Conservation (phyloP, 768 basidiomycete genomes). For the Naganishia randhawae region DNA sequence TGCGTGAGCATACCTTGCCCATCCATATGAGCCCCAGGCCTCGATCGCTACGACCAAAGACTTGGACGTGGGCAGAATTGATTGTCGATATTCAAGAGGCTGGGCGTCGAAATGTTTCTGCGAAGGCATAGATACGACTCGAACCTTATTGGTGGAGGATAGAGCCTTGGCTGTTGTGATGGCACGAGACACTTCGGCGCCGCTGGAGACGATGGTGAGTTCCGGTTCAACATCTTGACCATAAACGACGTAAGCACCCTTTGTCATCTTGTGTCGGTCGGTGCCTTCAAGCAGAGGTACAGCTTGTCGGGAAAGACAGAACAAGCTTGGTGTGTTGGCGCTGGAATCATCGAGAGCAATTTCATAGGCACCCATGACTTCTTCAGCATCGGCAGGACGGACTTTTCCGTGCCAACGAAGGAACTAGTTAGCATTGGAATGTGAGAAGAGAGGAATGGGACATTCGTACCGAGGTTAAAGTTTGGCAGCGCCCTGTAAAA, state of each 20-base stretch:
- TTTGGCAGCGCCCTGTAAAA: constrained; percentile 46
- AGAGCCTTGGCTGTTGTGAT: constrained; percentile 41
- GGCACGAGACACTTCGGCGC: constrained; percentile 44
- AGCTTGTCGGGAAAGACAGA: constrained; percentile 43
- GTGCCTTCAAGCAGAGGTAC: constrained; percentile 43
- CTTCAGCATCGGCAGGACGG: constrained; percentile 48
- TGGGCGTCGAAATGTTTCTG: constrained; percentile 43
- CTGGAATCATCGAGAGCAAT: constrained; percentile 34
- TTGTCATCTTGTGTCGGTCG: constrained; percentile 36
- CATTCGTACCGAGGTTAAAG: too few species aligned
- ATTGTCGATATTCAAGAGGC: constrained; percentile 35
- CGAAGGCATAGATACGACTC: constrained; percentile 49
- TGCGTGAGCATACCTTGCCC: constrained; percentile 50
- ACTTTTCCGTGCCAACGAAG: too few species aligned
- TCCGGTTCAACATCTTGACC: constrained; percentile 36
- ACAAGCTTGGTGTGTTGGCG: constrained; percentile 35
- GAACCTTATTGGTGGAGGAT: constrained; percentile 30
- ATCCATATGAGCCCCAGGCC: constrained; percentile 46
- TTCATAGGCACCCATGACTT: constrained; percentile 43
- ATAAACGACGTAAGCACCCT: constrained; percentile 43
- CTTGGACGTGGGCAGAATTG: constrained; percentile 33
- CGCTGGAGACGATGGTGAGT: constrained; percentile 44
- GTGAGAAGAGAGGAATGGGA: too few species aligned
- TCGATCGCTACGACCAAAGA: constrained; percentile 47
- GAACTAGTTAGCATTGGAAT: too few species aligned